phyloP scores from a whole-genome alignment of 176 grass and related monocot species.

The Ensete glaucum region DNA sequence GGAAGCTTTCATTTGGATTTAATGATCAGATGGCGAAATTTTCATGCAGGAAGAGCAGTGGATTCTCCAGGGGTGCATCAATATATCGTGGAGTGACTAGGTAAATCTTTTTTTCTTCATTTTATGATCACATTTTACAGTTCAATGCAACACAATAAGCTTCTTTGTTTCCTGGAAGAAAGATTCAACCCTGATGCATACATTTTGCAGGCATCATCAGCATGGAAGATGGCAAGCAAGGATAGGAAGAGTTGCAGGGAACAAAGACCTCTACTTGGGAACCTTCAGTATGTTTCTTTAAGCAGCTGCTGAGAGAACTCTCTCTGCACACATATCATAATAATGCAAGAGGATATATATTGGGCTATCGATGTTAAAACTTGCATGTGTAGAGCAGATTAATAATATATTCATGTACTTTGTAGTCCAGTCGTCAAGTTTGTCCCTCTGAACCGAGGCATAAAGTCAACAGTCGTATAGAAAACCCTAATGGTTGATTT shows the following conservation, averaged over 20 bases:
- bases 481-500: neutral
- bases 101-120: neutral
- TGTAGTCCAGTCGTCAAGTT: neutral
- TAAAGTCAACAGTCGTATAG: conserved; percentile 31
- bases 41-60: conserved; percentile 57
- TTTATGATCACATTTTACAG: neutral
- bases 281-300: conserved; percentile 52
- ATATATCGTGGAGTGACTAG: conserved; percentile 85
- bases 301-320: too few species aligned
- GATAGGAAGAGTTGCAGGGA: conserved; percentile 77
- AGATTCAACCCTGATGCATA: too few species aligned
- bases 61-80: conserved; percentile 70
- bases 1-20: neutral
- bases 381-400: too few species aligned
- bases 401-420: too few species aligned
- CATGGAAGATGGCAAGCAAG: conserved; percentile 90
- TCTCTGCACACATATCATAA: too few species aligned
- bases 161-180: too few species aligned
- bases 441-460: conserved; percentile 38
- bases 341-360: too few species aligned
- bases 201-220: conserved; percentile 58
- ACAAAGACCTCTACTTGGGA: conserved; percentile 83
- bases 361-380: too few species aligned
- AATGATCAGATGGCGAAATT: neutral
- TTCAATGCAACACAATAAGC: too few species aligned